Percentiles rank a stretch among this genome's conserved stretches.
Conservation (phyloP, 345 rosid species). For the Theobroma cacao region DNA sequence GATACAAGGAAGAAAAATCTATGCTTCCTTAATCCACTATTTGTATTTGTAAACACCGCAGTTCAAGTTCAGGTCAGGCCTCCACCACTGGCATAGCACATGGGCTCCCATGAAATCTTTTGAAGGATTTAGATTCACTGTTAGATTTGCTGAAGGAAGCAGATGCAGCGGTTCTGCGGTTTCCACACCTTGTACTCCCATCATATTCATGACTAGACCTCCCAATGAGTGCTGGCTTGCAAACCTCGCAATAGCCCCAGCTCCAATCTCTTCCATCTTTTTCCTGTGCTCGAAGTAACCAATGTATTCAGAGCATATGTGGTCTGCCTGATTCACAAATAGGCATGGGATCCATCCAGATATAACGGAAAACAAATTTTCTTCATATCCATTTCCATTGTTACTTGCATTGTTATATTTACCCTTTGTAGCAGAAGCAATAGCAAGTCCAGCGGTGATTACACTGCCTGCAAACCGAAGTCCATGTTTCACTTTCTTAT, state of each 20-base stretch:
- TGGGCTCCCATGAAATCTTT: slow-evolving; percentile 57
- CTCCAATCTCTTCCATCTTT: slow-evolving; percentile 77
- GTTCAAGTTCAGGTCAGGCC: slow-evolving; percentile 44
- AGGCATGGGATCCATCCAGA: slow-evolving; percentile 65
- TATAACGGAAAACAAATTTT: slow-evolving; percentile 43
- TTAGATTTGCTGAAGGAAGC: slow-evolving; percentile 65
- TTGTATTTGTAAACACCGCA: slow-evolving; percentile 46
- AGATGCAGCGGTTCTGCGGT: slow-evolving; percentile 65
- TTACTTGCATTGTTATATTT: neutral
- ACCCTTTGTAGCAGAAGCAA: slow-evolving; percentile 31
- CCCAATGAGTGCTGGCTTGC: slow-evolving; percentile 65
- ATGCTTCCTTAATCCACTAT: slow-evolving; percentile 12
- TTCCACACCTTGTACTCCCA: slow-evolving; percentile 47
- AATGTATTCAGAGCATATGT: slow-evolving; percentile 63
- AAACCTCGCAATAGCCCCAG: slow-evolving; percentile 52
- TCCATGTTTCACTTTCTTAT: slow-evolving; percentile 56
- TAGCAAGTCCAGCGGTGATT: slow-evolving; percentile 72
- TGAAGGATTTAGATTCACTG: slow-evolving; percentile 35
- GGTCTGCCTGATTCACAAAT: slow-evolving; percentile 57
- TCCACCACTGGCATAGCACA: slow-evolving; percentile 89
- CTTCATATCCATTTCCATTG: slow-evolving; percentile 17
- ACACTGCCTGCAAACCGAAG: slow-evolving; percentile 62
- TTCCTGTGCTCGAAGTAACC: slow-evolving; percentile 80
- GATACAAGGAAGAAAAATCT: neutral
- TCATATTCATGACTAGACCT: slow-evolving; percentile 44